phyloP scores from a whole-genome alignment of 306 rosid genomes.

The Pterocarpus macrocarpus region DNA sequence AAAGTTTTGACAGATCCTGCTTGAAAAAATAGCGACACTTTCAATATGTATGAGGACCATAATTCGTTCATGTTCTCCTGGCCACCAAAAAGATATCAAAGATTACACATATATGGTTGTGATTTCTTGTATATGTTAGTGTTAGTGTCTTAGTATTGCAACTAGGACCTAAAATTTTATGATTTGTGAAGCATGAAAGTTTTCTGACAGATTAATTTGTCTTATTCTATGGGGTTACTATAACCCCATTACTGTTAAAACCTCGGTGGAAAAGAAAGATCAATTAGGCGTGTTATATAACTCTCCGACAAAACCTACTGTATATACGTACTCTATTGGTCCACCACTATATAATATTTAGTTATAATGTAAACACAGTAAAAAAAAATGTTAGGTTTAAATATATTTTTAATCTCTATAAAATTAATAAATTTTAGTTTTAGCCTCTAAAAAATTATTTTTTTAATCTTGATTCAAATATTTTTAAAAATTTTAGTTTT shows the following conservation, averaged over 20 bases:
- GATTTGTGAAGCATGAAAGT: constrained; percentile 31
- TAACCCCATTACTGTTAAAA: constrained; percentile 12
- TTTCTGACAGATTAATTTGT: constrained; percentile 33
- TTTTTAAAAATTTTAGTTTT: too few relatives aligned
- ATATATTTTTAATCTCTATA: too few relatives aligned
- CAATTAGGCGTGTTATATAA: constrained; percentile 24
- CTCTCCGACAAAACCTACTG: constrained; percentile 37
- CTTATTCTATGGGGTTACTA: constrained; percentile 22
- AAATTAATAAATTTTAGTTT: too few relatives aligned
- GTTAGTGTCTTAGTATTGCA: constrained; percentile 21
- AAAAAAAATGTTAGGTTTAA: too few relatives aligned
- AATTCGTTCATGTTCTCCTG: neutral
- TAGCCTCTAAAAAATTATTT: too few relatives aligned
- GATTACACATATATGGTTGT: neutral
- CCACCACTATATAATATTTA: too few relatives aligned
- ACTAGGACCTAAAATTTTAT: neutral
- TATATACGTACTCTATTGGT: constrained; percentile 3
- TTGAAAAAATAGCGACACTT: constrained; percentile 32
- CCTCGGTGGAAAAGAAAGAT: neutral
- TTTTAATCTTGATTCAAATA: too few relatives aligned
- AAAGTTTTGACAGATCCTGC: constrained; percentile 33
- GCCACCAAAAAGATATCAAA: constrained; percentile 25
- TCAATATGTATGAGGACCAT: constrained; percentile 20
- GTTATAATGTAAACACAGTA: too few relatives aligned
- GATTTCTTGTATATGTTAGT: constrained; percentile 3